Evolutionary conservation across 176 grass and related monocot species (phyloP).

Genomic region (Saccharum officinarum): DNA sequence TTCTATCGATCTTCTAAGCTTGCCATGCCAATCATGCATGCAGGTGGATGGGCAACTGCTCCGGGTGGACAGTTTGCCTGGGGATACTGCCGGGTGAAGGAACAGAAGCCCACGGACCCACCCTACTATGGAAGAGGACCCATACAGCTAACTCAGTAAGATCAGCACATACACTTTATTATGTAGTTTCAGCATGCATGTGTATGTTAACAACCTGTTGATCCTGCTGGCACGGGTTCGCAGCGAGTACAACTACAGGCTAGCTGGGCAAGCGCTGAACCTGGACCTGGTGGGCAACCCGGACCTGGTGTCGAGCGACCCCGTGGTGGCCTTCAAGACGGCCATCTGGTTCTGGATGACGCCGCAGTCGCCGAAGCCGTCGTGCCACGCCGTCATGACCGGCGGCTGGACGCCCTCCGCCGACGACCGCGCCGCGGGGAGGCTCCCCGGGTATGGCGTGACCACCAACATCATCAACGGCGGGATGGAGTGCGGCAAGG

Average conservation of each 20-base stretch:
- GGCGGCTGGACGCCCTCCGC: not conserved
- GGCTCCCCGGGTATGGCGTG: slow-evolving; percentile 20
- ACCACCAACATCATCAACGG: slow-evolving; percentile 47
- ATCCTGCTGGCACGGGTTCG: too few species aligned
- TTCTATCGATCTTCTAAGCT: too few species aligned
- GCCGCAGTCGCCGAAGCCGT: slow-evolving; percentile 10
- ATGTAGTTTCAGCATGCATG: too few species aligned
- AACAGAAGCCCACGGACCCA: not conserved
- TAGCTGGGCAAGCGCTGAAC: not conserved
- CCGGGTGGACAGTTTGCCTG: not conserved
- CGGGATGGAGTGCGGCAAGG: not conserved
- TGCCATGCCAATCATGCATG: too few species aligned
- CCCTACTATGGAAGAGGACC: slow-evolving; percentile 21
- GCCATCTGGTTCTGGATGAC: slow-evolving; percentile 40
- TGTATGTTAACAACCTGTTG: too few species aligned
- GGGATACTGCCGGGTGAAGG: slow-evolving; percentile 22
- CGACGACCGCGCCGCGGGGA: not conserved
- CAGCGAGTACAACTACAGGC: slow-evolving; percentile 10
- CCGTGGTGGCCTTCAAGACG: slow-evolving; percentile 27
- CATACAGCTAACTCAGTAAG: slow-evolving; percentile 25
- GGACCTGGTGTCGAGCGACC: slow-evolving; percentile 12
- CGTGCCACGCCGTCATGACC: slow-evolving; percentile 30
- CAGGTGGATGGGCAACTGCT: not conserved
- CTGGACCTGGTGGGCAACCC: slow-evolving; percentile 14
- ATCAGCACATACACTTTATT: too few species aligned